Percentiles rank a stretch among this genome's conserved stretches.
These are phyloP conservation scores for Phaseolus coccineus DNA, from an alignment of 331 rosid species.

Conservation along the genomic window DNA sequence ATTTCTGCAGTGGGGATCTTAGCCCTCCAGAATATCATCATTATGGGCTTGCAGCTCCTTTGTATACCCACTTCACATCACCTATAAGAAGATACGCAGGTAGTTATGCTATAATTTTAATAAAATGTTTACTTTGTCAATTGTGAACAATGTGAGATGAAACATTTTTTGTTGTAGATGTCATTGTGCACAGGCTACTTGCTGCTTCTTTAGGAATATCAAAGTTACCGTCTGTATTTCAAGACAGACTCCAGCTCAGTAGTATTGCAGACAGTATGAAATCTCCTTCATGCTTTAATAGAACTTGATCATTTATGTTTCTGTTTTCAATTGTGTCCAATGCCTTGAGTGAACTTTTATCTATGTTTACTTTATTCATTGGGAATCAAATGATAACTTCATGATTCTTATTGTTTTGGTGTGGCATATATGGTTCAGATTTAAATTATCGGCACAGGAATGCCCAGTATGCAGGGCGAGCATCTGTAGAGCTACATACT, in stretches of 20 bases:
- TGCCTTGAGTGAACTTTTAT: slow-evolving; percentile 8
- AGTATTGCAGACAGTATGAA: slow-evolving; percentile 87
- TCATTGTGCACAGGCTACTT: slow-evolving; percentile 93
- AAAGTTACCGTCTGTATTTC: slow-evolving; percentile 79
- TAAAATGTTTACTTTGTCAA: slow-evolving; percentile 30
- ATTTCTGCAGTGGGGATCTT: slow-evolving; percentile 96
- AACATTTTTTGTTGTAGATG: slow-evolving; percentile 65
- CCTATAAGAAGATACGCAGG: slow-evolving; percentile 99
- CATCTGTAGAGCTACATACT: slow-evolving; percentile 95
- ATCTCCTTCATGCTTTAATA: slow-evolving; percentile 36
- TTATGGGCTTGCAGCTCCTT: slow-evolving; percentile 93
- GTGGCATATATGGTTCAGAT: slow-evolving; percentile 58
- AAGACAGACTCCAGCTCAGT: slow-evolving; percentile 78
- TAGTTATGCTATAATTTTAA: slow-evolving; percentile 36
- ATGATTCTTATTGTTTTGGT: slow-evolving; percentile 15
- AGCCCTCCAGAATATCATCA: slow-evolving; percentile 94
- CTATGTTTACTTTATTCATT: slow-evolving; percentile 3
- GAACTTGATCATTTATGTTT: slow-evolving; percentile 17
- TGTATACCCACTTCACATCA: slow-evolving; percentile 97
- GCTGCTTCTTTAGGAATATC: slow-evolving; percentile 89
- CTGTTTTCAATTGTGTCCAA: slow-evolving; percentile 15
- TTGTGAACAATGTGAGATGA: slow-evolving; percentile 30
- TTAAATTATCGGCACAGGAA: slow-evolving; percentile 95
- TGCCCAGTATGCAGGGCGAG: slow-evolving; percentile 97
- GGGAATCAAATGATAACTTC: slow-evolving; percentile 19